Percentiles rank a stretch among this genome's conserved stretches.
These are phyloP conservation scores for Silene vulgaris DNA, from an alignment of 179 eudicot genomes.

Conservation along the genomic window DNA sequence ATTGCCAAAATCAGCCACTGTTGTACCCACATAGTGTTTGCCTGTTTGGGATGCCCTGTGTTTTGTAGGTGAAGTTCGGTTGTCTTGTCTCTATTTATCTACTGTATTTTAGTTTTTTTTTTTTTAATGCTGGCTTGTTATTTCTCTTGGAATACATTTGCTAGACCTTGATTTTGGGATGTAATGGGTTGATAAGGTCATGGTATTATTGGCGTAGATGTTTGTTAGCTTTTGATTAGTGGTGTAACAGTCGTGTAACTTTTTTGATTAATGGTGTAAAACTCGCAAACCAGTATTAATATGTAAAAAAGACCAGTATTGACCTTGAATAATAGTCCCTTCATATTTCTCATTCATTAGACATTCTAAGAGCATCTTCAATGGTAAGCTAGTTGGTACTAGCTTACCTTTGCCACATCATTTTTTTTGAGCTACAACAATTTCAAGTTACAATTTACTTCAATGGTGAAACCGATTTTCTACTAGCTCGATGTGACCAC, in stretches of 20 bases:
- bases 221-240: slow-evolving; percentile 9
- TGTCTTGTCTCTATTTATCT: no score
- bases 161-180: slow-evolving; percentile 5
- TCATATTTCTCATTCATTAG: no score
- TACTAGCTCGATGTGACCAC: no score
- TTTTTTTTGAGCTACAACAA: no score
- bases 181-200: slow-evolving; percentile 4
- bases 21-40: slow-evolving; percentile 64
- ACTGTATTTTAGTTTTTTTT: not conserved
- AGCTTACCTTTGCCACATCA: no score
- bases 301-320: no score
- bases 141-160: not conserved
- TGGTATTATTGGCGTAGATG: slow-evolving; percentile 9
- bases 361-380: no score
- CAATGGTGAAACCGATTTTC: no score
- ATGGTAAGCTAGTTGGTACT: no score
- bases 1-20: slow-evolving; percentile 35
- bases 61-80: not conserved
- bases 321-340: no score
- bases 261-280: not conserved
- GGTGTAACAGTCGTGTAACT: not conserved
- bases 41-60: slow-evolving; percentile 4
- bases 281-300: not conserved
- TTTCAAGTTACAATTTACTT: no score
- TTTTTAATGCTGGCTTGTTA: not conserved